These are phyloP conservation scores for Elasticomyces elasticus DNA, from an alignment of 495 filamentous ascomycete species.

Conservation along the genomic window DNA sequence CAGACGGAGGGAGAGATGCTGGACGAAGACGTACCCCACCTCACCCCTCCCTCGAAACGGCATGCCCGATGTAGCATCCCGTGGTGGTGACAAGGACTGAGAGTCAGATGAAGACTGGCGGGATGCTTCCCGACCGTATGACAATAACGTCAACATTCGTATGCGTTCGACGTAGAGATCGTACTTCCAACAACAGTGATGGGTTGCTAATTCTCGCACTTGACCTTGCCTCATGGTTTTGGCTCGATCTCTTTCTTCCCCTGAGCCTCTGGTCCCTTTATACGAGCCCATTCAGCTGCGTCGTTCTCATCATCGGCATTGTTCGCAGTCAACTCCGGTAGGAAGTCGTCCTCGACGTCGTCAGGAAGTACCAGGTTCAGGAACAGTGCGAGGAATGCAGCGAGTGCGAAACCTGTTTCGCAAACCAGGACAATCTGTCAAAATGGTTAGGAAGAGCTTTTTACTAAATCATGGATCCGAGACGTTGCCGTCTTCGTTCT, in stretches of 20 bases:
- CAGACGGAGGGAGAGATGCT: too few species aligned
- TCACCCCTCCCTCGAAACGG: neutral
- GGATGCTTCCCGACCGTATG: too few species aligned
- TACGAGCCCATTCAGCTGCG: constrained; percentile 27
- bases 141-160: too few species aligned
- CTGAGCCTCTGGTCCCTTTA: neutral
- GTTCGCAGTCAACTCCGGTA: constrained; percentile 27
- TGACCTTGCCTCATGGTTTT: too few species aligned
- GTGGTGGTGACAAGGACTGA: neutral
- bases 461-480: too few species aligned
- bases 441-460: too few species aligned
- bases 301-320: constrained; percentile 23
- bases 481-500: too few species aligned
- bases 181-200: too few species aligned
- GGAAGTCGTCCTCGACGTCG: constrained; percentile 55
- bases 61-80: neutral
- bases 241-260: too few species aligned
- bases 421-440: constrained; percentile 67
- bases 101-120: too few species aligned
- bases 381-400: constrained; percentile 58
- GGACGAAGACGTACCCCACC: neutral
- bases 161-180: too few species aligned
- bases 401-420: constrained; percentile 68
- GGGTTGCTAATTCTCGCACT: too few species aligned
- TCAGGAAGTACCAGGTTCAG: constrained; percentile 65